Evolutionary conservation across 805 yeast species (phyloP).

Genomic region (Citeromyces matritensis): DNA sequence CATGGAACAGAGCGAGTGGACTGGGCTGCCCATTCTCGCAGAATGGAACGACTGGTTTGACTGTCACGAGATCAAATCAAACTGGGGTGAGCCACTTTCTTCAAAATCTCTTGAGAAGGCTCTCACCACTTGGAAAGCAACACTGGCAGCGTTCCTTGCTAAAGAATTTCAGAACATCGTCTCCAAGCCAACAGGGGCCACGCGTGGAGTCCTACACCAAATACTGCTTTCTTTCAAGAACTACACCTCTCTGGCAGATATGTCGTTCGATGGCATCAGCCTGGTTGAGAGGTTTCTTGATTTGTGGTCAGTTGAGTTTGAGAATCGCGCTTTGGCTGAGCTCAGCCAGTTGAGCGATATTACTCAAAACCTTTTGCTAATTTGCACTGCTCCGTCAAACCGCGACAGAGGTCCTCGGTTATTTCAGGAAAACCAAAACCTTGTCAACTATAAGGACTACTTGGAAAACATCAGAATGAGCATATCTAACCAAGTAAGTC

Average conservation of each 20-base stretch:
- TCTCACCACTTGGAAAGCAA: too few relatives aligned
- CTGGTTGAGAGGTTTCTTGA: slow-evolving; percentile 6
- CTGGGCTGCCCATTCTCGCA: slow-evolving; percentile 8
- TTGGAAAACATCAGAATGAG: slow-evolving; percentile 2
- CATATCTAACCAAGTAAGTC: slow-evolving; percentile 3
- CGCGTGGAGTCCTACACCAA: slow-evolving; percentile 5
- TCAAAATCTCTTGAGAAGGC: too few relatives aligned
- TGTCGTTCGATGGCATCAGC: slow-evolving; percentile 3
- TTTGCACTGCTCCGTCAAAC: slow-evolving; percentile 3
- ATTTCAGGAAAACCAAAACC: slow-evolving; percentile 4
- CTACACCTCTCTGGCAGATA: slow-evolving; percentile 12
- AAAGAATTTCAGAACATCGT: too few relatives aligned
- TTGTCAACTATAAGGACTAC: slow-evolving; percentile 8
- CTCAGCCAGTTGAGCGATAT: slow-evolving; percentile 8
- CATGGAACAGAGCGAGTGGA: not conserved
- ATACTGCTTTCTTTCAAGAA: slow-evolving; percentile 12
- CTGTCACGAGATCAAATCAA: not conserved
- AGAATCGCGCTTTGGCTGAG: slow-evolving; percentile 4
- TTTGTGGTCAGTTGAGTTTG: slow-evolving; percentile 8
- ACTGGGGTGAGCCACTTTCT: too few relatives aligned
- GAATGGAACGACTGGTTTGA: slow-evolving; percentile 15
- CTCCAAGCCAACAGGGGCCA: too few relatives aligned
- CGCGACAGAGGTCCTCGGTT: not conserved
- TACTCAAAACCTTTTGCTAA: slow-evolving; percentile 6
- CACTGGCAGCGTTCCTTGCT: too few relatives aligned